Evolutionary conservation across 2,329 filamentous ascomycete genomes (phyloP), one percentile per base, ranked within the genome.

Genomic region (Sordariomycetes sp.): DNA sequence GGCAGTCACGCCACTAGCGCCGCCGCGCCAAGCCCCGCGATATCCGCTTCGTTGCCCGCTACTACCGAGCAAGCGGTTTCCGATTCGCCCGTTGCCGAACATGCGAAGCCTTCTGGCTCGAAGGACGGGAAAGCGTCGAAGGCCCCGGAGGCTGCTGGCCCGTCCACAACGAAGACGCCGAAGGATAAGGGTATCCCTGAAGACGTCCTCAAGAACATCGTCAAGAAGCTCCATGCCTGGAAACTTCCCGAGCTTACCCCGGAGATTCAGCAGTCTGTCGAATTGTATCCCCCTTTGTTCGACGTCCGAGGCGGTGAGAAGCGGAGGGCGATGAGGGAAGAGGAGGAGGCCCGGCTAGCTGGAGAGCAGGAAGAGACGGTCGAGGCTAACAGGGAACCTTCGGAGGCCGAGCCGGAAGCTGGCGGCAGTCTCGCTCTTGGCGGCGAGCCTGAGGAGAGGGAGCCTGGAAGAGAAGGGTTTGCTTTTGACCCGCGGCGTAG

Each of bases 381-480:
- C 25, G 62, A 67, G 1, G 77, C 79, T 25, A 66, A 66, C 2
- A 66, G 67, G 5, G 76, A 77, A 53, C 67, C 72, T 3, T 77
- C 77, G 0, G 90, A 96, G 61, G 89, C 89, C 58, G 86, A 87
- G 58, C 82, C 84, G 1, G 90, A 94, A 69, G 87, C 87, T 62
- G 89, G 88, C 52, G 82, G 83, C 15, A 97, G 92, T 67, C 76
- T 94, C 59, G 91, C 95, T 59, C 78, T 97, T 20, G 92, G 92
- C 58, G 92, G 92, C 51, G 92, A 97, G 67, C 92, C 92, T 0
- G 92, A 97, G 67, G 90, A 95, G 62, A 78, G 81, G 60, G 85
- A 89, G 24, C 71, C 72, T 52, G 66, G 70, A 20, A 74, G 76
- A 20, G 79, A 81, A 54, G 70, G 70, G 45, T 74, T 78, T 63